phyloP scores from a whole-genome alignment of 1,284 basidiomycete species.

The Tilletia indica region DNA sequence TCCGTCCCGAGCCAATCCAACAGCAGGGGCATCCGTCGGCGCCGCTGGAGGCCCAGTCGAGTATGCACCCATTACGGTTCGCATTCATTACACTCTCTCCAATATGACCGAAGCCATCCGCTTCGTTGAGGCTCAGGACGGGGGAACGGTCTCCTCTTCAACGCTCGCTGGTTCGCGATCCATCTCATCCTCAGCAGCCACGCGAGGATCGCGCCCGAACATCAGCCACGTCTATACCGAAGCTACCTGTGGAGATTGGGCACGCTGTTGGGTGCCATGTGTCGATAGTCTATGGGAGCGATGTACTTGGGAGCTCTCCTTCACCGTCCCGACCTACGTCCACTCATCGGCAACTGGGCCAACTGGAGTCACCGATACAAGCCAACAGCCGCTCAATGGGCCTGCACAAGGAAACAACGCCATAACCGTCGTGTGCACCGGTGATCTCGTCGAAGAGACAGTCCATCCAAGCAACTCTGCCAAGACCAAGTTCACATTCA shows the following conservation, averaged over 20 bases:
- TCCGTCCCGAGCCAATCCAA: constrained; percentile 27
- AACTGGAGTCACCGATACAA: constrained; percentile 51
- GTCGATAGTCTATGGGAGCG: constrained; percentile 92
- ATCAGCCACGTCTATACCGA: constrained; percentile 81
- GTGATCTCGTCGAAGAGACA: constrained; percentile 65
- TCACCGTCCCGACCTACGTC: constrained; percentile 75
- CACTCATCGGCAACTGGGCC: constrained; percentile 61
- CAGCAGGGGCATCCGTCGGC: background rate
- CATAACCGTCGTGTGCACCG: constrained; percentile 83
- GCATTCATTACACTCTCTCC: constrained; percentile 75
- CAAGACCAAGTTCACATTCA: constrained; percentile 92
- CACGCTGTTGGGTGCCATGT: constrained; percentile 96
- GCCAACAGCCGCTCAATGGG: background rate
- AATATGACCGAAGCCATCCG: constrained; percentile 82
- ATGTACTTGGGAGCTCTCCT: constrained; percentile 97
- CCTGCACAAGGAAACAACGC: background rate
- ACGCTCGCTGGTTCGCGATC: constrained; percentile 13
- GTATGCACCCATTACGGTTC: constrained; percentile 73
- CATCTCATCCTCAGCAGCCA: constrained; percentile 50
- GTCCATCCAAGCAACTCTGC: constrained; percentile 89
- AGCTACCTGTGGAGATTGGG: constrained; percentile 81
- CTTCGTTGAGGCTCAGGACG: constrained; percentile 70
- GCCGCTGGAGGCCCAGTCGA: constrained; percentile 57
- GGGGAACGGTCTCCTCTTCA: constrained; percentile 77
- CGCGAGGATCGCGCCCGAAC: background rate